phyloP scores from a whole-genome alignment of 345 rosid species.

The Conringia planisiliqua region DNA sequence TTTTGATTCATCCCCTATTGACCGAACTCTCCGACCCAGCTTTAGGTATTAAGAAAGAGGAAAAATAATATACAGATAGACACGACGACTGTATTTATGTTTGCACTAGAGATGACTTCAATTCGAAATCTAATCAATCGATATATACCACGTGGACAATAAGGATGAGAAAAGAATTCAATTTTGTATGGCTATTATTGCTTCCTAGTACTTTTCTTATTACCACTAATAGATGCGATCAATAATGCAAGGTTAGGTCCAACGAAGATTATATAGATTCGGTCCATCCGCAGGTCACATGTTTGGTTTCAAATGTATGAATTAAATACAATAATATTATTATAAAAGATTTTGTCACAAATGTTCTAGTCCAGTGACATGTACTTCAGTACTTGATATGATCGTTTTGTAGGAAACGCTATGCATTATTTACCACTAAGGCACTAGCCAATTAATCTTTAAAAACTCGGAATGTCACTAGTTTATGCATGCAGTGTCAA shows the following conservation, averaged over 20 bases:
- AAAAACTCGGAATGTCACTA: neutral
- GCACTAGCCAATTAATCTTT: neutral
- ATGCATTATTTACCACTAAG: too few relatives aligned
- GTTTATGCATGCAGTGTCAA: neutral
- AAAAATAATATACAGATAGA: neutral
- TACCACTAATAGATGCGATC: neutral
- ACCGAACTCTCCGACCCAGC: neutral
- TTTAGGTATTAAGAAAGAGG: neutral
- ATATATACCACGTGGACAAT: neutral
- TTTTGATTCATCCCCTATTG: neutral
- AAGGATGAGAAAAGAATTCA: slow-evolving; percentile 5
- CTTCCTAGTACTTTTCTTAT: neutral
- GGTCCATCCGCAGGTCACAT: slow-evolving; percentile 7
- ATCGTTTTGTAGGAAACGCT: neutral
- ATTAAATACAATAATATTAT: neutral
- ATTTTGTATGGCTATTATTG: slow-evolving; percentile 2
- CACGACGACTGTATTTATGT: neutral
- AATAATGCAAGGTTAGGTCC: neutral
- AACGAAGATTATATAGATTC: neutral
- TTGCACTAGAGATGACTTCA: neutral
- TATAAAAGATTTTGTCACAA: neutral
- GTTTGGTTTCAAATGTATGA: neutral
- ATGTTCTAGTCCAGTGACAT: slow-evolving; percentile 1
- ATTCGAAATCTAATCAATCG: neutral
- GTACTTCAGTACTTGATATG: neutral